Evolutionary conservation across 1,139 yeast species (phyloP).

Genomic region (Blastobotrys persicus): DNA sequence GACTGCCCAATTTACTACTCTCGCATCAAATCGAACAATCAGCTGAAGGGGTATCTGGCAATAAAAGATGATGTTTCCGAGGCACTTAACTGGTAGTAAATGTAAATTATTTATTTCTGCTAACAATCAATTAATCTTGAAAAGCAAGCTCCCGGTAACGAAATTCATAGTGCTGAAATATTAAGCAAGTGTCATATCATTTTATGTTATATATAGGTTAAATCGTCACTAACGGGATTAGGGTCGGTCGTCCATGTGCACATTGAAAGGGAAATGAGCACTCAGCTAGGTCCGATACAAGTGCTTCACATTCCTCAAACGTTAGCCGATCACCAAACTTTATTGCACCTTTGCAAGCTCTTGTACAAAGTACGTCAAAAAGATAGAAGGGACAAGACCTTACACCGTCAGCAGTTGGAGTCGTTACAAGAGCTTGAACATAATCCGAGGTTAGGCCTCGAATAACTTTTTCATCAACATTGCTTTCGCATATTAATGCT

Average conservation of each 20-base stretch:
- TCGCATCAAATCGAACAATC: slow-evolving; percentile 23
- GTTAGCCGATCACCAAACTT: slow-evolving; percentile 66
- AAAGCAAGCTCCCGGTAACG: not conserved
- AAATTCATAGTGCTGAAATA: no score
- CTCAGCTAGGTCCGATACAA: slow-evolving; percentile 44
- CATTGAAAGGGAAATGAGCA: slow-evolving; percentile 73
- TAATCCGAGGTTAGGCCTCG: not conserved
- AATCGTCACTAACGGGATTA: slow-evolving; percentile 52
- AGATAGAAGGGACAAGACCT: slow-evolving; percentile 36
- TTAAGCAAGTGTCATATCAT: no score
- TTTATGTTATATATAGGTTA: no score
- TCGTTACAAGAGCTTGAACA: not conserved
- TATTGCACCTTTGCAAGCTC: slow-evolving; percentile 68
- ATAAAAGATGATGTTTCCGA: not conserved
- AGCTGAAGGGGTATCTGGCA: slow-evolving; percentile 5
- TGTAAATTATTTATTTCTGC: not conserved
- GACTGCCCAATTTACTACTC: slow-evolving; percentile 48
- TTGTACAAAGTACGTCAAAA: slow-evolving; percentile 52
- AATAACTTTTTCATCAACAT: not conserved
- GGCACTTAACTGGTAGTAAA: not conserved
- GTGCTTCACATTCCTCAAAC: slow-evolving; percentile 43
- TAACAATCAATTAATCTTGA: not conserved
- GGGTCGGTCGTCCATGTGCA: slow-evolving; percentile 84
- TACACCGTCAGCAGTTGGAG: slow-evolving; percentile 7
- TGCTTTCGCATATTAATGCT: slow-evolving; percentile 14